phyloP scores from a whole-genome alignment of 257 asterid species.

The Solanum sejunctum region DNA sequence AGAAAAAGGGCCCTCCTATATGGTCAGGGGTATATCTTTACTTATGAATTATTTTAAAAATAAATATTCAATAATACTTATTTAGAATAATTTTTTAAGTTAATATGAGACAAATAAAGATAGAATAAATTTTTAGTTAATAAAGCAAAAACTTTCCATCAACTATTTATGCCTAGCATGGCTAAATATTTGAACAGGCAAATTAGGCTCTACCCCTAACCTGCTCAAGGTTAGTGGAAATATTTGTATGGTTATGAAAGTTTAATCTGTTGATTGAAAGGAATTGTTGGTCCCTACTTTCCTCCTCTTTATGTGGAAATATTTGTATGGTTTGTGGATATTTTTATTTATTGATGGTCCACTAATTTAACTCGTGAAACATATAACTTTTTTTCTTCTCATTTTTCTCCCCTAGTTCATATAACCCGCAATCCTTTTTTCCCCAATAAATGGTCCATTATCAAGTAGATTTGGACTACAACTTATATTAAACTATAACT shows the following conservation, averaged over 20 bases:
- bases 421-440: no score
- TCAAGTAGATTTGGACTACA: neutral
- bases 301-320: neutral
- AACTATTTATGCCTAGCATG: neutral
- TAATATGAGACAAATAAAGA: no score
- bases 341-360: neutral
- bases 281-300: neutral
- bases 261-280: neutral
- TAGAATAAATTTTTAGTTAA: neutral
- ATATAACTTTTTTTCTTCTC: neutral
- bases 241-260: neutral
- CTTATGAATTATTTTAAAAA: no score
- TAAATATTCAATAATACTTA: no score
- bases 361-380: neutral
- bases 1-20: neutral
- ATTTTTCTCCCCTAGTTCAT: no score
- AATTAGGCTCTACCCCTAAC: neutral
- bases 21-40: neutral
- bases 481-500: neutral
- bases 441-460: neutral
- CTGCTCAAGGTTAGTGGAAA: neutral
- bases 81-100: no score
- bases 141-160: neutral
- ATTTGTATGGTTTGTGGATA: no score
- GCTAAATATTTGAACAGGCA: neutral